Conservation (phyloP, 345 rosid species). For the Fremontodendron californicum region DNA sequence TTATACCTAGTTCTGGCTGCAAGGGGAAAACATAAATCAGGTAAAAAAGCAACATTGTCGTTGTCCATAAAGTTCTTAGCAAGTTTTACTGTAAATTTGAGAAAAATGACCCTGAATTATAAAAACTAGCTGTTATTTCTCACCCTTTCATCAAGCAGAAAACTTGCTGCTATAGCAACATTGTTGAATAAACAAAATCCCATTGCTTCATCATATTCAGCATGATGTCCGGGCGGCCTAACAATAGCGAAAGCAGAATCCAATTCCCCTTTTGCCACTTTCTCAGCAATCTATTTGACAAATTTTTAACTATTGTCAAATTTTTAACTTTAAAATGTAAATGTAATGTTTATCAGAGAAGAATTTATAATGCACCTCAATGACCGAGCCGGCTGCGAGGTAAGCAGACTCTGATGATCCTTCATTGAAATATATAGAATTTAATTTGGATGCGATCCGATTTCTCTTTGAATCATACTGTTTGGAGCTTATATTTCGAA, state of each 20-base stretch:
- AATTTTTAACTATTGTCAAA: background rate
- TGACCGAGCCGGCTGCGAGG: constrained; percentile 84
- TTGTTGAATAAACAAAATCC: constrained; percentile 95
- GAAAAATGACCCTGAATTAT: background rate
- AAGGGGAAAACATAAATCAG: constrained; percentile 5
- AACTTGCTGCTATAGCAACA: constrained; percentile 78
- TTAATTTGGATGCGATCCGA: constrained; percentile 50
- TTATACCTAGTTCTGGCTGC: constrained; percentile 72
- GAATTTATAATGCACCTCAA: constrained; percentile 45
- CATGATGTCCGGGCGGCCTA: constrained; percentile 99
- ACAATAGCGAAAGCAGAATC: constrained; percentile 83
- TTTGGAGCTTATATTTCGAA: constrained; percentile 62
- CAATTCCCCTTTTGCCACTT: constrained; percentile 80
- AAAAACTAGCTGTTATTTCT: constrained; percentile 37
- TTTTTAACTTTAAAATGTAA: background rate
- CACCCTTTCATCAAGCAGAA: constrained; percentile 62
- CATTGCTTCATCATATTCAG: constrained; percentile 78
- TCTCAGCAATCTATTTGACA: constrained; percentile 49
- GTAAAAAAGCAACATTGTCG: constrained; percentile 4
- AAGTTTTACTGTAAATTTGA: background rate
- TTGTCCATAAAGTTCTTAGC: background rate
- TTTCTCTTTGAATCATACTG: constrained; percentile 46
- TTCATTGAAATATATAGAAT: constrained; percentile 77
- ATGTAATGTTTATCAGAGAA: background rate
- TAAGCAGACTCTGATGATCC: constrained; percentile 85